phyloP scores from a whole-genome alignment of 345 rosid genomes.

The Boechera divaricarpa region DNA sequence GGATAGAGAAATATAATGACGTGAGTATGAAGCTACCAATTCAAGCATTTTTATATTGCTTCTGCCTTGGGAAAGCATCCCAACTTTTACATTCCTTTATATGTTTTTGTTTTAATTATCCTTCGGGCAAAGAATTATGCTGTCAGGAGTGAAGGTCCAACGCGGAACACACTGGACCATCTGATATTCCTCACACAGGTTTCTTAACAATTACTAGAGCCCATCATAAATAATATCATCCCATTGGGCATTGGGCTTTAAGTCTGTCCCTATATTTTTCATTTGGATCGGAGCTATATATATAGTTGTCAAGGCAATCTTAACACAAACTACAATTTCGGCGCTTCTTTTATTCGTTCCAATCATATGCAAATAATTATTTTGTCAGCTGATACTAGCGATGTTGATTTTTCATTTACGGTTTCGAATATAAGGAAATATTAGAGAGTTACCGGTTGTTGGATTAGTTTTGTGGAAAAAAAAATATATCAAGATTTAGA shows the following conservation, averaged over 20 bases:
- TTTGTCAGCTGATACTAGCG: not conserved
- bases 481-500: not conserved
- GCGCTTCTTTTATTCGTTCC: not conserved
- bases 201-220: slow-evolving; percentile 1
- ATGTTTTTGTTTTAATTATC: slow-evolving; percentile 1
- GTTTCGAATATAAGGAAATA: not conserved
- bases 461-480: not conserved
- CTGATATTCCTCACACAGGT: slow-evolving; percentile 16
- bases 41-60: slow-evolving; percentile 42
- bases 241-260: slow-evolving; percentile 32
- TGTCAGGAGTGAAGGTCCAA: slow-evolving; percentile 7
- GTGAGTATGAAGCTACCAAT: slow-evolving; percentile 12
- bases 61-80: slow-evolving; percentile 15
- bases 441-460: not conserved
- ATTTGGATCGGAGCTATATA: not conserved
- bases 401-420: not conserved
- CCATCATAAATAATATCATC: not conserved
- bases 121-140: slow-evolving; percentile 38
- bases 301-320: not conserved
- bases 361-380: not conserved
- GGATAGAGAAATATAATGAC: not conserved
- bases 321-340: not conserved
- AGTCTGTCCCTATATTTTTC: not conserved
- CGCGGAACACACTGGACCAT: slow-evolving; percentile 22
- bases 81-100: slow-evolving; percentile 19